phyloP scores from a whole-genome alignment of 768 basidiomycete species.

The Boletales sp. region DNA sequence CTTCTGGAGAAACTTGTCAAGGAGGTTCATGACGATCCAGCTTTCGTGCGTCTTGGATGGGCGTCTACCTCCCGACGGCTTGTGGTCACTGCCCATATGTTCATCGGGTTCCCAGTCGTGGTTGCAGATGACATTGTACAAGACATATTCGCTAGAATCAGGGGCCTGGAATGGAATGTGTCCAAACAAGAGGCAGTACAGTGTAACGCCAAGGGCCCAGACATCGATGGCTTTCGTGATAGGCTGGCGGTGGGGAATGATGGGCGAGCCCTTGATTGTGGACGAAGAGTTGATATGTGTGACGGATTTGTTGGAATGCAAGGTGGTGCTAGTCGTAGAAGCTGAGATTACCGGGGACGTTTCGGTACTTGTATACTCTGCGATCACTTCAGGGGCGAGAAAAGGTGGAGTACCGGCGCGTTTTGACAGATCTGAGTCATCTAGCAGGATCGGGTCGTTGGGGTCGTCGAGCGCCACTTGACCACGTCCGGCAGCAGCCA shows the following conservation, averaged over 20 bases:
- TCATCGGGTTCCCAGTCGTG: slow-evolving; percentile 66
- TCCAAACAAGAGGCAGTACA: slow-evolving; percentile 93
- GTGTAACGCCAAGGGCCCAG: slow-evolving; percentile 95
- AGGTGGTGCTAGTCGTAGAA: slow-evolving; percentile 29
- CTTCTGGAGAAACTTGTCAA: slow-evolving; percentile 80
- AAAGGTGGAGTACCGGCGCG: slow-evolving; percentile 95
- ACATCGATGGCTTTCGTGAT: slow-evolving; percentile 95
- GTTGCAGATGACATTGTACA: slow-evolving; percentile 79
- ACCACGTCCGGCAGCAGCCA: slow-evolving; percentile 55
- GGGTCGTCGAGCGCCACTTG: slow-evolving; percentile 38
- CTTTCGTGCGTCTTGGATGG: slow-evolving; percentile 49
- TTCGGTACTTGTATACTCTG: slow-evolving; percentile 48
- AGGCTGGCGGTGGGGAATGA: slow-evolving; percentile 36
- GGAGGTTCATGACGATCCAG: slow-evolving; percentile 59
- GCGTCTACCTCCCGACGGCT: slow-evolving; percentile 62
- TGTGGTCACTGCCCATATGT: slow-evolving; percentile 67
- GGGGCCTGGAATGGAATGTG: slow-evolving; percentile 68
- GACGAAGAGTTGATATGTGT: slow-evolving; percentile 29
- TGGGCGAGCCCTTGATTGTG: slow-evolving; percentile 25
- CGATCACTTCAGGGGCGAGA: slow-evolving; percentile 92
- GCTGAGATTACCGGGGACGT: slow-evolving; percentile 32
- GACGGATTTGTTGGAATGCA: slow-evolving; percentile 27
- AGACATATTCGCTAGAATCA: slow-evolving; percentile 60
- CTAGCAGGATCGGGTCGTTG: slow-evolving; percentile 64
- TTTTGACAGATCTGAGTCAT: slow-evolving; percentile 84